phyloP scores from a whole-genome alignment of 2,329 filamentous ascomycete genomes.

The Penicillium sumatraense region DNA sequence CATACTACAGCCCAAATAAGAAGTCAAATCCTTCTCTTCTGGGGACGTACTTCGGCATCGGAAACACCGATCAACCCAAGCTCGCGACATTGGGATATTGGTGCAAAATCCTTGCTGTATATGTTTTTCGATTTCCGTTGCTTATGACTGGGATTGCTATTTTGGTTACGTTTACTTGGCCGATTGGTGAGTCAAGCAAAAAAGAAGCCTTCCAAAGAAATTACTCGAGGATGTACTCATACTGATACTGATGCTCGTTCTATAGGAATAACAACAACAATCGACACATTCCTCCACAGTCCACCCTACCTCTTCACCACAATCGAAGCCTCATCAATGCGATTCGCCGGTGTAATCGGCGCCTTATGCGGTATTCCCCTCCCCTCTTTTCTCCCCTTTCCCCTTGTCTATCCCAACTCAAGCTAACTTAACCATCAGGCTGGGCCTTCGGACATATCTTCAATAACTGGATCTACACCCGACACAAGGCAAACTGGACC shows the following conservation, averaged over 20 bases:
- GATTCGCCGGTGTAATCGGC: conserved; percentile 42
- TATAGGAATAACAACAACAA: conserved; percentile 40
- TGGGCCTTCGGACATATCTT: conserved; percentile 41
- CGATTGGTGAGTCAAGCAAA: conserved; percentile 36
- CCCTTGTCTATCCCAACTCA: neutral
- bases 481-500: conserved; percentile 33
- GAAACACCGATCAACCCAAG: conserved; percentile 36
- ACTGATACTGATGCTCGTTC: neutral
- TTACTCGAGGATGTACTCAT: too few relatives aligned
- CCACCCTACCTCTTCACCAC: conserved; percentile 41
- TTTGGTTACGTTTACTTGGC: conserved; percentile 45
- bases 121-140: conserved; percentile 38
- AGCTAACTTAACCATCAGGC: conserved; percentile 19
- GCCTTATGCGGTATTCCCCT: conserved; percentile 34
- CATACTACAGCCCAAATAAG: conserved; percentile 31
- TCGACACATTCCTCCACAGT: conserved; percentile 38
- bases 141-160: conserved; percentile 36
- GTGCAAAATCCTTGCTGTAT: conserved; percentile 26
- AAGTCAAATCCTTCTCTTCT: conserved; percentile 21
- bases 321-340: conserved; percentile 41
- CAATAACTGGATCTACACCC: conserved; percentile 38
- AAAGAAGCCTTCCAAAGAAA: too few relatives aligned
- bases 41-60: conserved; percentile 36
- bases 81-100: conserved; percentile 28
- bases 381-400: neutral